Percentiles rank a stretch among this genome's conserved stretches.
phyloP scores from a whole-genome alignment of 83 land plant species.

The Picea mariana region DNA sequence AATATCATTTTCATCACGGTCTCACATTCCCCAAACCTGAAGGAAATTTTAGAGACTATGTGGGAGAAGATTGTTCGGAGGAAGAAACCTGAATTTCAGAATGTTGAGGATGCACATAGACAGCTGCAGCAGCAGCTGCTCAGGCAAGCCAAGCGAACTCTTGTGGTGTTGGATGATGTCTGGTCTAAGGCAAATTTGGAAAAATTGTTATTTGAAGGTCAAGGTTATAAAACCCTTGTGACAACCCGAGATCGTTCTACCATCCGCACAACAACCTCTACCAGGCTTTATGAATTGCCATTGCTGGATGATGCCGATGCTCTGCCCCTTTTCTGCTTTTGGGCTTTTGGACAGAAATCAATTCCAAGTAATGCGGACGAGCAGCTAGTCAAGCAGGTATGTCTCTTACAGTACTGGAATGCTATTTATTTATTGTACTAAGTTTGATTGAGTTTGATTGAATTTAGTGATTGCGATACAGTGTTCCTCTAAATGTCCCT shows the following conservation, averaged over 20 bases:
- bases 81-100: not conserved
- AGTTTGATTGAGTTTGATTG: too few species aligned
- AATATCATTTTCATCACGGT: not conserved
- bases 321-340: too few species aligned
- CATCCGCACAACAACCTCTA: too few species aligned
- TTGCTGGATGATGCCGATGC: too few species aligned
- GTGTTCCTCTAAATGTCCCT: too few species aligned
- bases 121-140: not conserved
- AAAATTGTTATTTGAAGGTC: not conserved
- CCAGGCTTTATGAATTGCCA: too few species aligned
- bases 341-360: too few species aligned
- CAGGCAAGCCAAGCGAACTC: not conserved
- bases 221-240: conserved; percentile 11
- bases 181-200: conserved; percentile 7
- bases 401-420: too few species aligned
- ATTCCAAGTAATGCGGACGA: too few species aligned
- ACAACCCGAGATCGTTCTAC: not conserved
- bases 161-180: conserved; percentile 18
- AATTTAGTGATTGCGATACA: too few species aligned
- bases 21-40: not conserved
- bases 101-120: conserved; percentile 10
- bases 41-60: conserved; percentile 5
- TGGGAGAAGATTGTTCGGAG: not conserved
- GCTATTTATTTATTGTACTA: too few species aligned
- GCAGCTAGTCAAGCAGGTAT: too few species aligned